phyloP scores from a whole-genome alignment of 2,329 filamentous ascomycete species.

The Colletotrichum sp. region DNA sequence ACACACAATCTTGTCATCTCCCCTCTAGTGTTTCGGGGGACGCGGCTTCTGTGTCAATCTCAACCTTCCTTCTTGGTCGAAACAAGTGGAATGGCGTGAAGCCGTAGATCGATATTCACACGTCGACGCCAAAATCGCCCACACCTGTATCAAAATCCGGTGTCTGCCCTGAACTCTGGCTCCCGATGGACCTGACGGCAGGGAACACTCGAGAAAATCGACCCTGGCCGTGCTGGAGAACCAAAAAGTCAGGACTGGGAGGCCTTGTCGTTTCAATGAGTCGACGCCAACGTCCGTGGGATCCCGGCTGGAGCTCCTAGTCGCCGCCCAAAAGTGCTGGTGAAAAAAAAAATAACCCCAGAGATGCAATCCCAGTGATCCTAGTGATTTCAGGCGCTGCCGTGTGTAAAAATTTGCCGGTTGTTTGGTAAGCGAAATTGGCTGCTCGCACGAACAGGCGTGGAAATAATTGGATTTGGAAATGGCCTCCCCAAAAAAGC shows the following conservation, averaged over 20 bases:
- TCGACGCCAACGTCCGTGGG: slow-evolving; percentile 16
- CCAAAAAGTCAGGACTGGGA: not conserved
- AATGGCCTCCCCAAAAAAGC: slow-evolving; percentile 6
- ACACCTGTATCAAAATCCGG: slow-evolving; percentile 2
- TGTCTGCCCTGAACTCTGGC: not conserved
- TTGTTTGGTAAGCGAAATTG: slow-evolving; percentile 18
- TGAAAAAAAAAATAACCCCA: not conserved
- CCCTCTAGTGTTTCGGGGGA: not conserved
- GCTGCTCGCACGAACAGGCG: slow-evolving; percentile 9
- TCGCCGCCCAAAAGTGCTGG: slow-evolving; percentile 1
- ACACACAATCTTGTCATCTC: not conserved
- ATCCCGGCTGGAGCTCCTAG: slow-evolving; percentile 12
- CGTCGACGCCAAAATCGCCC: slow-evolving; percentile 3
- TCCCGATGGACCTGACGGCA: not conserved
- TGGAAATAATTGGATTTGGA: slow-evolving; percentile 4
- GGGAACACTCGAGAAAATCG: not conserved
- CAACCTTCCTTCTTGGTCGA: slow-evolving; percentile 3
- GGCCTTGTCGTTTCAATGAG: slow-evolving; percentile 16
- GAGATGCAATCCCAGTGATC: not conserved
- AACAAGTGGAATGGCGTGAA: not conserved
- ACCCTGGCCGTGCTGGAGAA: not conserved
- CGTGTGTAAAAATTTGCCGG: slow-evolving; percentile 15
- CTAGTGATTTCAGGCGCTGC: slow-evolving; percentile 3
- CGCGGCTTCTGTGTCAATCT: not conserved
- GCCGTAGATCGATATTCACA: not conserved